Percentiles rank a stretch among this genome's conserved stretches.
Conservation (phyloP, 495 filamentous ascomycete genomes). For the Penicillium daleae region DNA sequence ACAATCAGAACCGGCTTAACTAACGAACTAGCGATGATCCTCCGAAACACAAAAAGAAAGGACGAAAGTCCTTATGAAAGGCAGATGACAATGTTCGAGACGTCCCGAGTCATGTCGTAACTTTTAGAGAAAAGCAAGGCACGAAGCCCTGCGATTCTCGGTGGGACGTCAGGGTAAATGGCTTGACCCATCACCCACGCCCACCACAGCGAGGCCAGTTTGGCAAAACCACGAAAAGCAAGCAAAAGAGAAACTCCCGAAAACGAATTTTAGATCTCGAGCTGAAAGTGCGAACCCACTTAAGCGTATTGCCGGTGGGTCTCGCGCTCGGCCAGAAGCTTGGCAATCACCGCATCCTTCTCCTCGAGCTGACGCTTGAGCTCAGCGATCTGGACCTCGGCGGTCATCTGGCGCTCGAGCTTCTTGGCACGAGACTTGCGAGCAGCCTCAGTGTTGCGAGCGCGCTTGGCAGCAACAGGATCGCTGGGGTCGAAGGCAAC, state of each 20-base stretch:
- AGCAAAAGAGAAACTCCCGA: neutral
- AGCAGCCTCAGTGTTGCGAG: slow-evolving; percentile 92
- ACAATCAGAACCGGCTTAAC: slow-evolving; percentile 59
- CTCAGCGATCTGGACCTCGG: slow-evolving; percentile 58
- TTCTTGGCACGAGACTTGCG: slow-evolving; percentile 91
- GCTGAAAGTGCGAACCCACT: slow-evolving; percentile 12
- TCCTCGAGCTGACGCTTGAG: slow-evolving; percentile 51
- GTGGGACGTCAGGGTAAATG: slow-evolving; percentile 32
- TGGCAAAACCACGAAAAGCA: slow-evolving; percentile 7
- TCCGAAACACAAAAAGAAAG: slow-evolving; percentile 13
- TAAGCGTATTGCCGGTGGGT: slow-evolving; percentile 25
- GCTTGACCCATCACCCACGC: slow-evolving; percentile 40
- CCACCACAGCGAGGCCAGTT: slow-evolving; percentile 29
- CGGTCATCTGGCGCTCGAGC: slow-evolving; percentile 65
- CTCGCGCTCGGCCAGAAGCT: slow-evolving; percentile 39
- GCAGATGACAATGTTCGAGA: slow-evolving; percentile 23
- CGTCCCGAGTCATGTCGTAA: slow-evolving; percentile 27
- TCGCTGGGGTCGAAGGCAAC: slow-evolving; percentile 64
- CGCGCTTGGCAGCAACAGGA: slow-evolving; percentile 84
- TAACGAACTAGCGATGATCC: slow-evolving; percentile 22
- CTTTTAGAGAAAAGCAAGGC: slow-evolving; percentile 28
- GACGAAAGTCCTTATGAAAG: slow-evolving; percentile 23
- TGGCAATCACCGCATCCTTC: slow-evolving; percentile 65
- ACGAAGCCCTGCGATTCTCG: slow-evolving; percentile 26
- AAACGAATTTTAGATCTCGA: slow-evolving; percentile 10